Conservation (phyloP, 331 rosid genomes). For the Saraca asoca region DNA sequence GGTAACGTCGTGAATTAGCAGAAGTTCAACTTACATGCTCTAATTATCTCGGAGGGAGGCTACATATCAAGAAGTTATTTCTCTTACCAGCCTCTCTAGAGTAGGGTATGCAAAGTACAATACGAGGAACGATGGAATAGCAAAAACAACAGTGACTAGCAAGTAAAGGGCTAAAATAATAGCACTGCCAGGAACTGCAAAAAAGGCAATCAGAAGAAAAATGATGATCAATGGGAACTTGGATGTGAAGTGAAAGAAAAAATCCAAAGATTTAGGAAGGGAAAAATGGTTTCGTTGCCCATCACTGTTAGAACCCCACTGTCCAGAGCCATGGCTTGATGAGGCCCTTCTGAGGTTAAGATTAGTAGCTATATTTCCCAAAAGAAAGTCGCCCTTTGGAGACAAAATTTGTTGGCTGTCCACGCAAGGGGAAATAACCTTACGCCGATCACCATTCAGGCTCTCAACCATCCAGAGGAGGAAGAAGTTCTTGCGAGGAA, state of each 20-base stretch:
- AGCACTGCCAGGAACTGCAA: slow-evolving; percentile 71
- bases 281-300: slow-evolving; percentile 52
- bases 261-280: slow-evolving; percentile 71
- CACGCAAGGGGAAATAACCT: slow-evolving; percentile 44
- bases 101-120: slow-evolving; percentile 79
- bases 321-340: slow-evolving; percentile 35
- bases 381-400: slow-evolving; percentile 42
- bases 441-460: slow-evolving; percentile 70
- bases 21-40: slow-evolving; percentile 21
- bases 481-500: slow-evolving; percentile 78
- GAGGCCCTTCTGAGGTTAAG: slow-evolving; percentile 54
- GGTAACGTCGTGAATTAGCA: slow-evolving; percentile 4
- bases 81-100: slow-evolving; percentile 67
- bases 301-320: slow-evolving; percentile 35
- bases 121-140: slow-evolving; percentile 73
- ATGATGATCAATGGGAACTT: slow-evolving; percentile 72
- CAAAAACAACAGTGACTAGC: slow-evolving; percentile 72
- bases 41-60: slow-evolving; percentile 22
- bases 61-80: slow-evolving; percentile 64
- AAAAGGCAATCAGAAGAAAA: slow-evolving; percentile 68
- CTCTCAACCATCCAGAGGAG: slow-evolving; percentile 98
- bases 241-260: slow-evolving; percentile 69
- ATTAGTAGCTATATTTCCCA: slow-evolving; percentile 49
- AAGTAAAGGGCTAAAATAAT: slow-evolving; percentile 70
- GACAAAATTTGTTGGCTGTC: slow-evolving; percentile 56